Percentiles rank a stretch among this genome's conserved stretches.
phyloP scores from a whole-genome alignment of 495 filamentous ascomycete genomes.

The Tuber aestivum region DNA sequence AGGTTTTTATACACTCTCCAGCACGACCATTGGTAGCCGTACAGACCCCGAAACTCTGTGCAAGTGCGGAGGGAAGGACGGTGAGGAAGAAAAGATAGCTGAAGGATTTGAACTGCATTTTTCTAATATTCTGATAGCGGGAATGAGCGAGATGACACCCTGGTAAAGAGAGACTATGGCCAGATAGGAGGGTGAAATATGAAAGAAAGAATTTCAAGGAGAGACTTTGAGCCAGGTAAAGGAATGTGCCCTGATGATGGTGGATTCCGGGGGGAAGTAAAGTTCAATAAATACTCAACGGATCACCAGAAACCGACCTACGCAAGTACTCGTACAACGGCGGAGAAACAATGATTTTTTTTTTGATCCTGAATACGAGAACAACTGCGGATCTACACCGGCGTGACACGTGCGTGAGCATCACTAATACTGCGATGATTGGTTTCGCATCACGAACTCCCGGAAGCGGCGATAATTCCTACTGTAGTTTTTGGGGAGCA shows the following conservation, averaged over 20 bases:
- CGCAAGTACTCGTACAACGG: not conserved
- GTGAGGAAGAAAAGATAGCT: not conserved
- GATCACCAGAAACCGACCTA: not conserved
- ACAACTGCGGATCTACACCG: not conserved
- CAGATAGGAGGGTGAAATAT: not conserved
- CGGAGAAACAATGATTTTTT: not conserved
- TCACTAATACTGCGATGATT: not conserved
- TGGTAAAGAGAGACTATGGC: not conserved
- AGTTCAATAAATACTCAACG: not conserved
- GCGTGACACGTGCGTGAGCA: not conserved
- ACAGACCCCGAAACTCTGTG: not conserved
- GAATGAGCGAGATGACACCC: not conserved
- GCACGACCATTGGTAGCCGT: not conserved
- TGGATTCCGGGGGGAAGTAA: not conserved
- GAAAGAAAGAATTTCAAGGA: not conserved
- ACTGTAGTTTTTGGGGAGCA: not conserved
- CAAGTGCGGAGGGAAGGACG: not conserved
- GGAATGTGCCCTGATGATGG: not conserved
- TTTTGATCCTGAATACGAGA: not conserved
- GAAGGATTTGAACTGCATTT: not conserved
- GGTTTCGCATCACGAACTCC: not conserved
- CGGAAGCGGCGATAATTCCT: not conserved
- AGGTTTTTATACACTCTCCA: constrained; percentile 2
- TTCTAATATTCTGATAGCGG: not conserved
- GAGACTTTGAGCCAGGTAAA: not conserved